phyloP scores from a whole-genome alignment of 2,329 filamentous ascomycete genomes.

The Aspergillus bombycis region DNA sequence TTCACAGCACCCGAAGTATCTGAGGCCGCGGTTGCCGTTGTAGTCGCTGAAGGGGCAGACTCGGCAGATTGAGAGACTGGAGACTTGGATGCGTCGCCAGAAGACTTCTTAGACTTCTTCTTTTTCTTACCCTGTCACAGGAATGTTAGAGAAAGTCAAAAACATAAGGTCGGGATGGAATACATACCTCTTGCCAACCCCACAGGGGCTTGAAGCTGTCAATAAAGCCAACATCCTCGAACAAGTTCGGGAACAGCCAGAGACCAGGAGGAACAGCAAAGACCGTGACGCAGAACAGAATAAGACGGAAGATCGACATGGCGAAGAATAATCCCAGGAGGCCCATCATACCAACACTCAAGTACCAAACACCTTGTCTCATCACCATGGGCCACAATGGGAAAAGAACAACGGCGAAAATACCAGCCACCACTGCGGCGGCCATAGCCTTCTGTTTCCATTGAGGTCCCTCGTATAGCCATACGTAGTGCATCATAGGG shows the following conservation, averaged over 20 bases:
- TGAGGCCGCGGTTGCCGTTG: conserved; percentile 41
- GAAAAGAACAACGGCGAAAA: conserved; percentile 91
- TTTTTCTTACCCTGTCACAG: conserved; percentile 41
- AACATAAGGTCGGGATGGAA: background rate
- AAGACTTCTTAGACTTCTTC: conserved; percentile 41
- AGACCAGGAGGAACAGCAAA: conserved; percentile 82
- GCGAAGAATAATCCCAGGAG: conserved; percentile 91
- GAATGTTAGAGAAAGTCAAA: background rate
- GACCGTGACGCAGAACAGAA: conserved; percentile 91
- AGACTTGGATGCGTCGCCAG: conserved; percentile 14
- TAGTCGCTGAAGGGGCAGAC: conserved; percentile 33
- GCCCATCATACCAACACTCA: conserved; percentile 90
- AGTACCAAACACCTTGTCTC: conserved; percentile 93
- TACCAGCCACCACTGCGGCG: conserved; percentile 75
- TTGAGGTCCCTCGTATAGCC: conserved; percentile 93
- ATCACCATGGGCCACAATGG: conserved; percentile 93
- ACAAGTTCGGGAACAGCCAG: conserved; percentile 98
- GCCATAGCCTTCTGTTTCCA: conserved; percentile 93
- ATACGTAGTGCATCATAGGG: conserved; percentile 80
- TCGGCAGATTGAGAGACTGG: conserved; percentile 15
- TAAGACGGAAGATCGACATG: conserved; percentile 96
- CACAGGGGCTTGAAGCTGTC: conserved; percentile 95
- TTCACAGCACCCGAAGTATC: conserved; percentile 38
- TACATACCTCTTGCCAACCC: conserved; percentile 93
- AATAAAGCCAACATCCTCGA: conserved; percentile 98